These are phyloP conservation scores for Aleurites moluccanus DNA, from an alignment of 441 rosid species.

Conservation along the genomic window DNA sequence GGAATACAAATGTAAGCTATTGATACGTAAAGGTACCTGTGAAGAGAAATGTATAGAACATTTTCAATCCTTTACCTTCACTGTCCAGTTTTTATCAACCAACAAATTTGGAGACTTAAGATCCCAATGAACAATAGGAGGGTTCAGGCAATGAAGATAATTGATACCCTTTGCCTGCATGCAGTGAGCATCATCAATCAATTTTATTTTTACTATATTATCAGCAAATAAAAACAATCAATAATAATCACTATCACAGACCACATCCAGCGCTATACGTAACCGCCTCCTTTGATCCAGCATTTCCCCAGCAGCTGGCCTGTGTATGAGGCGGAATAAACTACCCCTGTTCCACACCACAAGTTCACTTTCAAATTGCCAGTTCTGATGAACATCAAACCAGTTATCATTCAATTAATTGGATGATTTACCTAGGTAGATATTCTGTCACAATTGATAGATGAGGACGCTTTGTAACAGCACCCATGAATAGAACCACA, in stretches of 20 bases:
- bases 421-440: constrained; percentile 67
- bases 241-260: constrained; percentile 34
- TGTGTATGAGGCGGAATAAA: constrained; percentile 81
- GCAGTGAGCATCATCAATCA: constrained; percentile 26
- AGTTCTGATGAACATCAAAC: neutral
- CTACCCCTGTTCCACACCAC: constrained; percentile 68
- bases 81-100: constrained; percentile 96
- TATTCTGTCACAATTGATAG: constrained; percentile 94
- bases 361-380: neutral
- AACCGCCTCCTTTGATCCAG: constrained; percentile 83
- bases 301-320: constrained; percentile 81
- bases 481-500: constrained; percentile 99
- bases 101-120: constrained; percentile 90
- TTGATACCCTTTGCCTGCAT: constrained; percentile 95
- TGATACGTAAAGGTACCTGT: constrained; percentile 9
- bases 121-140: constrained; percentile 98
- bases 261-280: constrained; percentile 97
- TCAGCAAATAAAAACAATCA: constrained; percentile 10
- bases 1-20: constrained; percentile 11
- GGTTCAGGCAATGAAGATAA: constrained; percentile 87
- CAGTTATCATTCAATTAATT: neutral
- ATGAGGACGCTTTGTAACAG: constrained; percentile 83
- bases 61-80: constrained; percentile 53
- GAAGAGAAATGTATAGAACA: neutral
- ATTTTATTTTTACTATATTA: neutral